Evolutionary conservation across 306 rosid genomes (phyloP).

Genomic region (Datisca glomerata): DNA sequence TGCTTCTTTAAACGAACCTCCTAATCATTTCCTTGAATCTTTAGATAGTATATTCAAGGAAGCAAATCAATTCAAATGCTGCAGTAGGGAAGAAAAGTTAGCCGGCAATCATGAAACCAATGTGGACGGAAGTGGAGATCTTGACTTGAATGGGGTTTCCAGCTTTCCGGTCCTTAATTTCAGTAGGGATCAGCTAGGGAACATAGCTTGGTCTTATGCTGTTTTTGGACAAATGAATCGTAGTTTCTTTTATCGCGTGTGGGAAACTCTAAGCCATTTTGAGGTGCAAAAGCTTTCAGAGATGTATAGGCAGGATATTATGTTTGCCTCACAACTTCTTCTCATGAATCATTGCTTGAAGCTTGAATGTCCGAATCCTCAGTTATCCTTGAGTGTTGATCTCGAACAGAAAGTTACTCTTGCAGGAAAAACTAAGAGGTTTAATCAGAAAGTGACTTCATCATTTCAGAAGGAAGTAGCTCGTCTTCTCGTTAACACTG

Average conservation of each 20-base stretch:
- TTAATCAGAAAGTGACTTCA: slow-evolving; percentile 64
- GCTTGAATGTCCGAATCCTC: slow-evolving; percentile 68
- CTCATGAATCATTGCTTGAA: slow-evolving; percentile 85
- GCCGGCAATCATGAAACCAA: slow-evolving; percentile 15
- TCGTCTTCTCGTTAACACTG: slow-evolving; percentile 66
- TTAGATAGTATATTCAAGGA: slow-evolving; percentile 41
- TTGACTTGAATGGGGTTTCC: slow-evolving; percentile 20
- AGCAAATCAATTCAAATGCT: slow-evolving; percentile 33
- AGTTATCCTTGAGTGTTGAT: slow-evolving; percentile 37
- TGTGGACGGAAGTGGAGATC: slow-evolving; percentile 13
- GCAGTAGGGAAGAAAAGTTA: slow-evolving; percentile 14
- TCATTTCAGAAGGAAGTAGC: slow-evolving; percentile 83
- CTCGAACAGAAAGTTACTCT: slow-evolving; percentile 52
- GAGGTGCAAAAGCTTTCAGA: slow-evolving; percentile 75
- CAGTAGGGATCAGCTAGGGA: slow-evolving; percentile 65
- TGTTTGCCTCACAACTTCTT: slow-evolving; percentile 84
- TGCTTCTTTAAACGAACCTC: slow-evolving; percentile 67
- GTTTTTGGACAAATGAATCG: slow-evolving; percentile 66
- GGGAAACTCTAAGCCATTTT: slow-evolving; percentile 51
- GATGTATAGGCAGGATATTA: slow-evolving; percentile 67
- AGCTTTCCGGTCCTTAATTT: slow-evolving; percentile 40
- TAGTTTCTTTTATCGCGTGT: slow-evolving; percentile 47
- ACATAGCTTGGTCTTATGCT: slow-evolving; percentile 86
- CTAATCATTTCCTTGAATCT: slow-evolving; percentile 46
- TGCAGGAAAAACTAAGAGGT: slow-evolving; percentile 65